These are phyloP conservation scores for Russula sp. DNA, from an alignment of 768 basidiomycete species.

Conservation along the genomic window DNA sequence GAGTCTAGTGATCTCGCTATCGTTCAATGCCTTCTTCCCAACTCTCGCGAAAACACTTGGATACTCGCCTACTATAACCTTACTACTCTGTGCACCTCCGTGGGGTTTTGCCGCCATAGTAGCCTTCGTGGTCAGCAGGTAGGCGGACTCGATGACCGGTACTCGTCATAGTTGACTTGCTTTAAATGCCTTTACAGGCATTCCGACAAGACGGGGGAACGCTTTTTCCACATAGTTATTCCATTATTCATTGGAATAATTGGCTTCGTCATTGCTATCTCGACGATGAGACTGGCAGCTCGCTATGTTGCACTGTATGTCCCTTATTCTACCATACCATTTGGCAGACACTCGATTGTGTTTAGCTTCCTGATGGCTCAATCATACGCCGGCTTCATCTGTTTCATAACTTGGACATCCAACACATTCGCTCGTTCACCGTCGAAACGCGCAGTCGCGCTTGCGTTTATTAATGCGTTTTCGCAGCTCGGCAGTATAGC, in stretches of 20 bases:
- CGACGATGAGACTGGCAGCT: constrained; percentile 53
- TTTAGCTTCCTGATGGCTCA: constrained; percentile 71
- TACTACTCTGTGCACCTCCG: constrained; percentile 75
- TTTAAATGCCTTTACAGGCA: constrained; percentile 37
- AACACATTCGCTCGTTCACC: constrained; percentile 68
- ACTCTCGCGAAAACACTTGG: constrained; percentile 71
- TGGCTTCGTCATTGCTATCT: constrained; percentile 61
- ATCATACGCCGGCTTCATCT: constrained; percentile 66
- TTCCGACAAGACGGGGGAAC: constrained; percentile 65
- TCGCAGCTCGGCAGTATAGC: constrained; percentile 79
- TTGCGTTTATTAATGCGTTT: constrained; percentile 78
- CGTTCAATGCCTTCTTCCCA: constrained; percentile 79
- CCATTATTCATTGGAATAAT: constrained; percentile 55
- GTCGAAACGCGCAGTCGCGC: constrained; percentile 82
- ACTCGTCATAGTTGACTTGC: background rate
- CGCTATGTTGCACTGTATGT: constrained; percentile 63
- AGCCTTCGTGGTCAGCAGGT: constrained; percentile 48
- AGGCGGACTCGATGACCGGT: background rate
- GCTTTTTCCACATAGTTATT: constrained; percentile 57
- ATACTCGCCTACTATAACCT: constrained; percentile 54
- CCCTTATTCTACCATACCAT: background rate
- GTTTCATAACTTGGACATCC: constrained; percentile 50
- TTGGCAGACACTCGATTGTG: background rate
- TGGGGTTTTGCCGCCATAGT: constrained; percentile 58
- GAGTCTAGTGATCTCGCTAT: constrained; percentile 54